Evolutionary conservation across 305 asterid species (phyloP).

Genomic region (Plantago coronopus): DNA sequence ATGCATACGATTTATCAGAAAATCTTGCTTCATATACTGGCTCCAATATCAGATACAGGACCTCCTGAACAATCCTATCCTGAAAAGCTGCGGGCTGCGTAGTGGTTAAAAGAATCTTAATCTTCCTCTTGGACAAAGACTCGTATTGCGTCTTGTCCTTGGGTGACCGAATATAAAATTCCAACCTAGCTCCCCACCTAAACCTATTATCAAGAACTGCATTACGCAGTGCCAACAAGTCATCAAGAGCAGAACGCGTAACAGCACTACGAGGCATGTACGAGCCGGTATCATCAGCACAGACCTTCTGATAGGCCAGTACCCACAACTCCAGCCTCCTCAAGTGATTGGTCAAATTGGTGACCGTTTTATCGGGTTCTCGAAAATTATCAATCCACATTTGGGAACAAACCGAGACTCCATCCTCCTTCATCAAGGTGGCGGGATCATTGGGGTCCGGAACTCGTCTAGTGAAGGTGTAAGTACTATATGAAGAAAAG

Average conservation of each 20-base stretch:
- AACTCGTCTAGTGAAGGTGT: slow-evolving; percentile 41
- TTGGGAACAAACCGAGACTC: slow-evolving; percentile 64
- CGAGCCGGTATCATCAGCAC: slow-evolving; percentile 81
- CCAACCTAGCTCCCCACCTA: slow-evolving; percentile 93
- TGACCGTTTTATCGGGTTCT: slow-evolving; percentile 59
- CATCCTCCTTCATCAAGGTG: slow-evolving; percentile 86
- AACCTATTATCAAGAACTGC: slow-evolving; percentile 77
- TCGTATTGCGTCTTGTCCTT: slow-evolving; percentile 84
- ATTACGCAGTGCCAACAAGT: slow-evolving; percentile 72
- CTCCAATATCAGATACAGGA: slow-evolving; percentile 70
- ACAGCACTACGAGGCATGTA: slow-evolving; percentile 74
- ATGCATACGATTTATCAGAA: slow-evolving; percentile 82
- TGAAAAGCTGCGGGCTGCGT: slow-evolving; percentile 78
- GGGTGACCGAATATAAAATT: slow-evolving; percentile 76
- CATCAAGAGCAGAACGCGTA: slow-evolving; percentile 70
- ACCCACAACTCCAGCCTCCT: slow-evolving; percentile 95
- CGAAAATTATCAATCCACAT: slow-evolving; percentile 85
- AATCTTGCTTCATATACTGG: slow-evolving; percentile 84
- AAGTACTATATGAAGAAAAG: slow-evolving; percentile 33
- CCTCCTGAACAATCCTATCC: slow-evolving; percentile 90
- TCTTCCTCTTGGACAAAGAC: slow-evolving; percentile 84
- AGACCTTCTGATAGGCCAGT: slow-evolving; percentile 85
- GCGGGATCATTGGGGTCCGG: slow-evolving; percentile 86
- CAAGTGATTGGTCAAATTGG: slow-evolving; percentile 61
- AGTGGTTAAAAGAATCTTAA: slow-evolving; percentile 72